Percentiles rank a stretch among this genome's conserved stretches.
phyloP scores from a whole-genome alignment of 345 rosid genomes.

The Geranium brycei region DNA sequence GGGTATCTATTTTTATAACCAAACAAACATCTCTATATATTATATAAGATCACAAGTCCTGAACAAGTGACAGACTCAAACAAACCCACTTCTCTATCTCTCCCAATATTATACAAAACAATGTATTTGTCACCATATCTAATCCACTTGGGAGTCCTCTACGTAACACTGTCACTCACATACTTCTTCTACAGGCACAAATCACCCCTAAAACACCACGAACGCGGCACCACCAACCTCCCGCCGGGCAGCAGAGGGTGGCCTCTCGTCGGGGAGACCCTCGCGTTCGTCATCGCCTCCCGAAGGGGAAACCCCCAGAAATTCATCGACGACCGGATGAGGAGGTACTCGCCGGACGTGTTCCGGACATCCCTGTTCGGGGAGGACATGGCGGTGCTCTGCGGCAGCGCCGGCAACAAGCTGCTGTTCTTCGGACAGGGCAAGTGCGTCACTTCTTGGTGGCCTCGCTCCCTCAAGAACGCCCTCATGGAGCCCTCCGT shows the following conservation, averaged over 20 bases:
- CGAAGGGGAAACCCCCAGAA: constrained; percentile 11
- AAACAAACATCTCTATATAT: too few relatives aligned
- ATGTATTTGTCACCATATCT: constrained; percentile 6
- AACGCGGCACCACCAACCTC: not conserved
- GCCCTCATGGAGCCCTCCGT: constrained; percentile 10
- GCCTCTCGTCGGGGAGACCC: constrained; percentile 17
- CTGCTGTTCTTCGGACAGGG: constrained; percentile 22
- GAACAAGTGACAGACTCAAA: too few relatives aligned
- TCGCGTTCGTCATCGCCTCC: constrained; percentile 7
- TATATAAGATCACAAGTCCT: constrained; percentile 1
- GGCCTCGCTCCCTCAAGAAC: constrained; percentile 21
- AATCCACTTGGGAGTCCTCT: constrained; percentile 11
- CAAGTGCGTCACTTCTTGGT: constrained; percentile 22
- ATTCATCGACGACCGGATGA: constrained; percentile 18
- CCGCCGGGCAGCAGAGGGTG: constrained; percentile 15
- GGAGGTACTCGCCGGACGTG: constrained; percentile 17
- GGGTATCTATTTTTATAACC: too few relatives aligned
- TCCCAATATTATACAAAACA: too few relatives aligned
- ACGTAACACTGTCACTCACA: constrained; percentile 1
- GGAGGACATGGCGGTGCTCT: constrained; percentile 17
- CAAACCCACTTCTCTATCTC: too few relatives aligned
- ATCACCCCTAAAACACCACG: not conserved
- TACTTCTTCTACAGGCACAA: constrained; percentile 5
- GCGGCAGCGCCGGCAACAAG: constrained; percentile 21
- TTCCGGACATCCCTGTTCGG: constrained; percentile 17